A percentile compares a stretch with the other conserved stretches of the same genome.
Conservation (phyloP, 2,329 filamentous ascomycete genomes). For the Colletotrichum cereale region DNA sequence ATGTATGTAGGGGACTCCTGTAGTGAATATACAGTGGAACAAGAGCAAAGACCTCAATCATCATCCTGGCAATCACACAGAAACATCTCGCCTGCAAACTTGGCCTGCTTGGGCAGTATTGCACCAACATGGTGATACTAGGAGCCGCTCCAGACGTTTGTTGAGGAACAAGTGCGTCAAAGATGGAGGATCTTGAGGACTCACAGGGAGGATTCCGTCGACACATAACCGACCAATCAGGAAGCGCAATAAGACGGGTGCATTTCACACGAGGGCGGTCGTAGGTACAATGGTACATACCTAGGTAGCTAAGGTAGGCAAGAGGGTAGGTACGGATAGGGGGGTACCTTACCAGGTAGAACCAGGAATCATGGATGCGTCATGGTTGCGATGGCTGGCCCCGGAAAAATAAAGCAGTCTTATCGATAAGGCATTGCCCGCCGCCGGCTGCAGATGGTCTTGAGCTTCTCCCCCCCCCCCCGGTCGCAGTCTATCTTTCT, state of each 20-base stretch:
- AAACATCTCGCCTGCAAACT: not conserved
- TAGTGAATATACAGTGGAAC: too few relatives aligned
- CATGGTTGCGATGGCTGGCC: constrained; percentile 11
- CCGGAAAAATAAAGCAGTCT: not conserved
- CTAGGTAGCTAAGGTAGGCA: too few relatives aligned
- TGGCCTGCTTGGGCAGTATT: too few relatives aligned
- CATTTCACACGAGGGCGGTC: too few relatives aligned
- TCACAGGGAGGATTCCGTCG: not conserved
- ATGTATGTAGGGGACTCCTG: not conserved
- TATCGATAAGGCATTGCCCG: constrained; percentile 30
- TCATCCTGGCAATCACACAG: not conserved
- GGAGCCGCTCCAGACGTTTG: not conserved
- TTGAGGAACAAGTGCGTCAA: too few relatives aligned
- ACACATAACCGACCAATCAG: constrained; percentile 3
- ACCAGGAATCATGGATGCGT: constrained; percentile 29
- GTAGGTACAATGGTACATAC: too few relatives aligned
- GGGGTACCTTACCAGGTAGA: not conserved
- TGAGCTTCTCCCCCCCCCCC: too few relatives aligned
- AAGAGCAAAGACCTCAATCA: not conserved
- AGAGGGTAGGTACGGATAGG: too few relatives aligned
- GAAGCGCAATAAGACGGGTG: too few relatives aligned
- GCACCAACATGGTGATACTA: too few relatives aligned
- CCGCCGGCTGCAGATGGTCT: not conserved
- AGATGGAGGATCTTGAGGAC: not conserved
- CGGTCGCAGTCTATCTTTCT: not conserved